Percentiles rank a stretch among this genome's conserved stretches.
Evolutionary conservation across 768 basidiomycete genomes (phyloP).

Genomic region (Pholiota molesta): DNA sequence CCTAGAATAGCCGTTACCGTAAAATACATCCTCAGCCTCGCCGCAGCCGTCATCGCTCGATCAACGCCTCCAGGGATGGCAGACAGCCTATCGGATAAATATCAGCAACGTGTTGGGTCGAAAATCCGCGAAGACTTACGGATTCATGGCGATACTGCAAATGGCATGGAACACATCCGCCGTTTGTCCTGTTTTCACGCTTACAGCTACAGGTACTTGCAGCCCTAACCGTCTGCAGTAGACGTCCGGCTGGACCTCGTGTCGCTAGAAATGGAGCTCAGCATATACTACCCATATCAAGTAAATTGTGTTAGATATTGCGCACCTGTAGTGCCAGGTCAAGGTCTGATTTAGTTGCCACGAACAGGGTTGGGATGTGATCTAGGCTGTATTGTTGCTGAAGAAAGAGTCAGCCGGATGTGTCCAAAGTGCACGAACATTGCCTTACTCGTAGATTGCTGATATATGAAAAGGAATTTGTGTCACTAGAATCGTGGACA

Average conservation of each 20-base stretch:
- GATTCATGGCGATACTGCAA: conserved; percentile 82
- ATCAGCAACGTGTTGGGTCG: conserved; percentile 19
- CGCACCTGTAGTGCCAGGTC: conserved; percentile 92
- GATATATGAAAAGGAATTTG: conserved; percentile 98
- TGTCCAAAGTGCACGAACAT: background rate
- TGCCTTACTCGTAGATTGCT: conserved; percentile 84
- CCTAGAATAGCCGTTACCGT: conserved; percentile 74
- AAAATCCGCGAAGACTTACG: conserved; percentile 55
- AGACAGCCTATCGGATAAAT: conserved; percentile 45
- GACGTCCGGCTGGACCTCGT: conserved; percentile 98
- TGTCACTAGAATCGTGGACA: conserved; percentile 97
- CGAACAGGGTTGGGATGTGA: conserved; percentile 93
- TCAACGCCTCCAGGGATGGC: conserved; percentile 86
- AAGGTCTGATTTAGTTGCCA: conserved; percentile 98
- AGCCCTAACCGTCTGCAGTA: conserved; percentile 89
- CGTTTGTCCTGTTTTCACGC: conserved; percentile 81
- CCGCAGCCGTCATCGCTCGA: conserved; percentile 70
- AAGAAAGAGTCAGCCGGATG: conserved; percentile 19
- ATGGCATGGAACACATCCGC: conserved; percentile 90
- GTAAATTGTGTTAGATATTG: background rate
- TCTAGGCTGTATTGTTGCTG: conserved; percentile 98
- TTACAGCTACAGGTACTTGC: conserved; percentile 95
- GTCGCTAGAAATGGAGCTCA: conserved; percentile 56
- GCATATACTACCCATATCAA: conserved; percentile 5
- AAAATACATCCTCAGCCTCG: conserved; percentile 72